phyloP scores from a whole-genome alignment of 2,329 filamentous ascomycete species.

The Ceratocystis destructans region DNA sequence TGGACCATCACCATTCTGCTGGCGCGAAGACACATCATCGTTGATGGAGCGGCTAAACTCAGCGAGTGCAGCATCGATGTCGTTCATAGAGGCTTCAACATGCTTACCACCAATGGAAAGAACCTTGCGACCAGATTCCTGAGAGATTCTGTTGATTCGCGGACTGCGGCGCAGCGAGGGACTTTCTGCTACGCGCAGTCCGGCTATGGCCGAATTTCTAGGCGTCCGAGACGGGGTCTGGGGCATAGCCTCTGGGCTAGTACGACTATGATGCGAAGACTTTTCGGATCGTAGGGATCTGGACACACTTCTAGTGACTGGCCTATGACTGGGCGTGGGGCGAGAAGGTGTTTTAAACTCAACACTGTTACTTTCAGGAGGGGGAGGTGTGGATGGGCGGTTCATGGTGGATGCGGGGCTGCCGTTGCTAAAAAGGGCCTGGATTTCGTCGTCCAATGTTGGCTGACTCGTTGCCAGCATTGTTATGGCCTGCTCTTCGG shows the following conservation, averaged over 20 bases:
- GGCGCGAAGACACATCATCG: background rate
- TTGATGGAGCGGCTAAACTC: constrained; percentile 16
- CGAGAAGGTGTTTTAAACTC: constrained; percentile 49
- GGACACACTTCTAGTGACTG: constrained; percentile 47
- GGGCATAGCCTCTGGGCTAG: constrained; percentile 28
- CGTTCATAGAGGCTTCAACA: constrained; percentile 17
- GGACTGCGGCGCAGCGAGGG: constrained; percentile 33
- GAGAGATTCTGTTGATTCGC: constrained; percentile 22
- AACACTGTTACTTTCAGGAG: constrained; percentile 30
- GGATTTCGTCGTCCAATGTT: constrained; percentile 32
- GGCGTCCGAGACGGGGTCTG: constrained; percentile 38
- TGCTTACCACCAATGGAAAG: constrained; percentile 12
- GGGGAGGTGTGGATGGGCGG: constrained; percentile 37
- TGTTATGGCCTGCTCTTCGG: background rate
- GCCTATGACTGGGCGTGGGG: constrained; percentile 47
- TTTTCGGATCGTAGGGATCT: constrained; percentile 39
- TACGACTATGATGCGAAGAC: constrained; percentile 32
- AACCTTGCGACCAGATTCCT: constrained; percentile 1
- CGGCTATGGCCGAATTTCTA: constrained; percentile 23
- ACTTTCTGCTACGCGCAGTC: constrained; percentile 24
- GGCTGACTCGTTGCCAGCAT: background rate
- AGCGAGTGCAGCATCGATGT: constrained; percentile 18
- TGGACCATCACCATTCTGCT: background rate
- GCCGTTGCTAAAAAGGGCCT: constrained; percentile 55
- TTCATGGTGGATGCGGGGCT: constrained; percentile 30